Conservation (phyloP, 1,139 yeast species). For the Diutina pseudorugosa region DNA sequence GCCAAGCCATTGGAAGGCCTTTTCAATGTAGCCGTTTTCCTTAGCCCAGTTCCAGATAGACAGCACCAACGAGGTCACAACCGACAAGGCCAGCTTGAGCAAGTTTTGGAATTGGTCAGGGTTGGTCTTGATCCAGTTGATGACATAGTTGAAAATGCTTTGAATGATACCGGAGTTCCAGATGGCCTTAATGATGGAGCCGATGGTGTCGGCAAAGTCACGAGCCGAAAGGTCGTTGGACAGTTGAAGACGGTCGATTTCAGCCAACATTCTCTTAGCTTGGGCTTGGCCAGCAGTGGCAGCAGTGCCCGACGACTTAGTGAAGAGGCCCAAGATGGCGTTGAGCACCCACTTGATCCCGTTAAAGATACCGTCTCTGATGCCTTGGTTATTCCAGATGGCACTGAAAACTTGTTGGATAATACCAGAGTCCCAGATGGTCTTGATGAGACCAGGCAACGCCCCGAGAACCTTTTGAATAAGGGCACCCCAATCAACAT, state of each 20-base stretch:
- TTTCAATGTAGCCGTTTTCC: conserved; percentile 22
- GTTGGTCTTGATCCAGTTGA: conserved; percentile 14
- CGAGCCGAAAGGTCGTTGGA: background rate
- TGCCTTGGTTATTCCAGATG: conserved; percentile 14
- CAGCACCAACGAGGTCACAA: conserved; percentile 23
- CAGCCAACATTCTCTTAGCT: background rate
- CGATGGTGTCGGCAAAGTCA: conserved; percentile 11
- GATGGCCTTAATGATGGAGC: conserved; percentile 13
- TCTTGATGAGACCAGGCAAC: conserved; percentile 10
- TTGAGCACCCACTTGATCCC: conserved; percentile 11
- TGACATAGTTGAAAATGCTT: conserved; percentile 10
- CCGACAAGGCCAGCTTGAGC: conserved; percentile 22
- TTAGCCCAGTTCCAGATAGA: conserved; percentile 30
- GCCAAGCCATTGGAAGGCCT: conserved; percentile 19
- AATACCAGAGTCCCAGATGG: conserved; percentile 16
- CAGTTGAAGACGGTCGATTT: background rate
- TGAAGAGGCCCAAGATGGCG: conserved; percentile 12
- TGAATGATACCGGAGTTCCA: conserved; percentile 17
- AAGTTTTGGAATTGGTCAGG: conserved; percentile 23
- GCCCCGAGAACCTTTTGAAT: conserved; percentile 9
- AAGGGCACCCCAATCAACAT: conserved; percentile 14
- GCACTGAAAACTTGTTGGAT: conserved; percentile 13
- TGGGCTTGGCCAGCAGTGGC: background rate
- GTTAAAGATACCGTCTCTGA: conserved; percentile 5
- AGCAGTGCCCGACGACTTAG: conserved; percentile 5